Base-by-base conservation (phyloP, 1,139 yeast species). In the Pichia sp. region DNA sequence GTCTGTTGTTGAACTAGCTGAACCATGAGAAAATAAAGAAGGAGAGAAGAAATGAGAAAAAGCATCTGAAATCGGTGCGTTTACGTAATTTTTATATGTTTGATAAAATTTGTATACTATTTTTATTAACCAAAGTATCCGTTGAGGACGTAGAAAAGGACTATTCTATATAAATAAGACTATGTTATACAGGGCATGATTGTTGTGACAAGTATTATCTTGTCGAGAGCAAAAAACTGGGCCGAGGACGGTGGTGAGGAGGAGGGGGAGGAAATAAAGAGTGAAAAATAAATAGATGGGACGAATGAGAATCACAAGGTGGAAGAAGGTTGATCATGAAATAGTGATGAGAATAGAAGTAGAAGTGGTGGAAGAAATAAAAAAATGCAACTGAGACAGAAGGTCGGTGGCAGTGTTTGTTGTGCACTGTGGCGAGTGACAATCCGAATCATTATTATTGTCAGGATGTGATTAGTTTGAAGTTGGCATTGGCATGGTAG, bases 101-200 rank as follows among this genome's bases (percentile, higher is more conserved):
- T 19, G 3, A 19, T 19, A 42, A 8, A n/a, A 31, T 44, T 30
- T 48, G 40, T 36, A 13, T 36, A 36, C n/a, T 36, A 36, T 36
- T 36, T n/a, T 23, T 48, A 48, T 48, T 48, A 48, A 48, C 50
- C 50, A 48, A 49, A 50, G 42, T 34, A 53, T 55, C 58, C 58
- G 58, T 55, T 55, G 58, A 55, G 58, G 58, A 55, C 49, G 38
- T 54, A 56, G 59, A 54, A 56, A 56, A 56, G 59, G 56, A 49
- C 57, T 56, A 56, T 52, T 49, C 53, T 52, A 55, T 55, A 52
- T 19, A 52, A 32, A 31, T 36, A 36, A 30, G 49, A 44, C 50
- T 49, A 49, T 49, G 51, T 30, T 42, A 49, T 49, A 49, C 49
- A 47, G 44, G 42, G 44, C 41, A 43, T 34, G 50, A 38, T 36